Evolutionary conservation across 2,329 filamentous ascomycete species (phyloP).

Genomic region (Cladosporium sphaerospermum): DNA sequence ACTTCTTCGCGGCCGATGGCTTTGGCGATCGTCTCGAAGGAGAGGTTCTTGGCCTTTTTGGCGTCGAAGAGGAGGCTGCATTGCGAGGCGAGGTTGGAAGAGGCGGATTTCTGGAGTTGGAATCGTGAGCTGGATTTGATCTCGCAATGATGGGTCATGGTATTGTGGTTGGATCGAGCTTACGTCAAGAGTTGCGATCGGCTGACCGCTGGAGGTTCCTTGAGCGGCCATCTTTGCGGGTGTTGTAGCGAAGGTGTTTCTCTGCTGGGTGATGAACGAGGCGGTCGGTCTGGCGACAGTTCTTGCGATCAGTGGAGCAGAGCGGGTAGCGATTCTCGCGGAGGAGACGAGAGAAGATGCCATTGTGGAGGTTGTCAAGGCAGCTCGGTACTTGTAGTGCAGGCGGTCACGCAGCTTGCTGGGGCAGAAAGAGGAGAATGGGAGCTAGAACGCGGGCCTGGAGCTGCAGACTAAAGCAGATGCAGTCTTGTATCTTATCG

Average conservation of each 20-base stretch:
- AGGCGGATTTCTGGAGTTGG: constrained; percentile 54
- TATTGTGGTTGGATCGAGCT: constrained; percentile 3
- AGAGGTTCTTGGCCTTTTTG: constrained; percentile 68
- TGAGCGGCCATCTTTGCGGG: constrained; percentile 15
- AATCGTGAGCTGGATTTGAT: too few species aligned
- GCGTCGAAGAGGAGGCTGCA: constrained; percentile 71
- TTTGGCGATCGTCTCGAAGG: constrained; percentile 70
- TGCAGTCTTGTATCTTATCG: too few species aligned
- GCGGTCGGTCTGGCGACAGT: constrained; percentile 8
- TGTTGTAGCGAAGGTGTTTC: constrained; percentile 11
- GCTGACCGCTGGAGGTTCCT: constrained; percentile 23
- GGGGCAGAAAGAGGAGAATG: too few species aligned
- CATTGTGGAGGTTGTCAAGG: background rate
- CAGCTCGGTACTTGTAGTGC: too few species aligned
- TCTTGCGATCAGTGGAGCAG: constrained; percentile 5
- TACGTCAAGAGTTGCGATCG: constrained; percentile 29
- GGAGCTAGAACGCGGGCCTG: too few species aligned
- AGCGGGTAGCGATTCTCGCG: constrained; percentile 12
- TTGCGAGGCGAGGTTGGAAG: constrained; percentile 62
- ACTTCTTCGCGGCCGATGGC: constrained; percentile 74
- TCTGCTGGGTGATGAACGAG: constrained; percentile 11
- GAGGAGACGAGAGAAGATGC: constrained; percentile 10
- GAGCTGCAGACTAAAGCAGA: too few species aligned
- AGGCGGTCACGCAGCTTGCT: too few species aligned
- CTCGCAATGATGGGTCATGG: too few species aligned